A percentile compares a stretch with the other conserved stretches of the same genome.
These are phyloP conservation scores for Herpetospermum pedunculosum DNA, from an alignment of 306 rosid species.

Conservation along the genomic window DNA sequence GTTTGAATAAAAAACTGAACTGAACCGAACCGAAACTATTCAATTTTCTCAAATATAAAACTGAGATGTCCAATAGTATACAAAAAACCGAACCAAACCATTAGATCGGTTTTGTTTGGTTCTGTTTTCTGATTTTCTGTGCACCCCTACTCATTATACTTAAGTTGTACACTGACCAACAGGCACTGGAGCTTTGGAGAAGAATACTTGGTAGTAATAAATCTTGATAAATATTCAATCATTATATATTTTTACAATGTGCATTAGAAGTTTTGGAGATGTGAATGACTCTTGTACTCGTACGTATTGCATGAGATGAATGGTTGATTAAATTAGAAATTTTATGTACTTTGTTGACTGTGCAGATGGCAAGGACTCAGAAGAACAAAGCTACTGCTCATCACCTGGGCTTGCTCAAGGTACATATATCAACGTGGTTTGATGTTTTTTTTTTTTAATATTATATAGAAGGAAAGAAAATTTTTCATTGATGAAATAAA, in stretches of 20 bases:
- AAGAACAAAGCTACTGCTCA: slow-evolving; percentile 99
- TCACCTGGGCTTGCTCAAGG: slow-evolving; percentile 98
- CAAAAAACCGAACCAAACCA: too few species aligned
- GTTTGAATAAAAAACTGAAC: too few species aligned
- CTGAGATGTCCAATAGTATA: too few species aligned
- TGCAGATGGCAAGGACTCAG: slow-evolving; percentile 96
- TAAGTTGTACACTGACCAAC: neutral
- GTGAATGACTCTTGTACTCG: neutral
- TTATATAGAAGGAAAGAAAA: neutral
- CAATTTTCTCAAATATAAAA: too few species aligned
- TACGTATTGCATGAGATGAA: neutral
- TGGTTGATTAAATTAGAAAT: neutral
- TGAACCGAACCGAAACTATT: too few species aligned
- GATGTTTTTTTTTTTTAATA: neutral
- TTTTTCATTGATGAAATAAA: neutral
- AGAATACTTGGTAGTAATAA: neutral
- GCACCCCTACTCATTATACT: too few species aligned
- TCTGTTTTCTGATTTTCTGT: too few species aligned
- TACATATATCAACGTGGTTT: slow-evolving; percentile 1
- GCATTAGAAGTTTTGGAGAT: neutral
- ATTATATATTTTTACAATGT: neutral
- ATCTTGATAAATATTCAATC: neutral
- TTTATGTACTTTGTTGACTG: neutral
- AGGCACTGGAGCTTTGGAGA: neutral
- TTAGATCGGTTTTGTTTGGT: too few species aligned